These are phyloP conservation scores for Amniculicola lignicola DNA, from an alignment of 495 filamentous ascomycete genomes.

Conservation along the genomic window DNA sequence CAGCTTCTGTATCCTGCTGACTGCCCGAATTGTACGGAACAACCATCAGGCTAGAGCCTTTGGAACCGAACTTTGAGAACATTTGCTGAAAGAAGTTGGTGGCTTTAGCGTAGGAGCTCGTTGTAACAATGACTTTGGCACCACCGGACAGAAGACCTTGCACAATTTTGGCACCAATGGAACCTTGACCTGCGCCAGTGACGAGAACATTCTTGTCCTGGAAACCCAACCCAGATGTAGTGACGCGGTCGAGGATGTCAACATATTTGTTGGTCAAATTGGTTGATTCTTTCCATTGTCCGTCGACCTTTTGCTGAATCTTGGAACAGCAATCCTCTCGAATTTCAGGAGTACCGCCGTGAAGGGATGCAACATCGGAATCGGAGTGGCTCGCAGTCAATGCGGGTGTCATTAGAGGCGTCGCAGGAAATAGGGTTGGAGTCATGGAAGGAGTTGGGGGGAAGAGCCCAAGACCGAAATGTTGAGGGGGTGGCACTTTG, in stretches of 20 bases:
- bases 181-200: conserved; percentile 94
- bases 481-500: background rate
- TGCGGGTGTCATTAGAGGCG: background rate
- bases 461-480: background rate
- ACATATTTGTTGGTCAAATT: conserved; percentile 88
- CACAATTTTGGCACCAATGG: conserved; percentile 90
- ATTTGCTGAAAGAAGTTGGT: conserved; percentile 97
- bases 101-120: conserved; percentile 89
- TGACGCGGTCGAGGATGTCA: conserved; percentile 79
- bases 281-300: conserved; percentile 97
- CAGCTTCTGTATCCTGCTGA: conserved; percentile 87
- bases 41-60: conserved; percentile 89
- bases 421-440: no score
- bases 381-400: conserved; percentile 1
- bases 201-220: conserved; percentile 90
- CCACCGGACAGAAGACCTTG: conserved; percentile 93
- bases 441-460: conserved; percentile 6
- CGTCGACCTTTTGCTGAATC: conserved; percentile 82
- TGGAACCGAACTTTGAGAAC: conserved; percentile 85
- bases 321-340: conserved; percentile 86
- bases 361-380: conserved; percentile 1
- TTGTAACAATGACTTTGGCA: conserved; percentile 90
- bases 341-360: background rate
- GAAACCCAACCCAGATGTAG: conserved; percentile 78
- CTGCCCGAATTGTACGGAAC: conserved; percentile 97